Conservation (phyloP, 305 asterid species). For the Withania somnifera region DNA sequence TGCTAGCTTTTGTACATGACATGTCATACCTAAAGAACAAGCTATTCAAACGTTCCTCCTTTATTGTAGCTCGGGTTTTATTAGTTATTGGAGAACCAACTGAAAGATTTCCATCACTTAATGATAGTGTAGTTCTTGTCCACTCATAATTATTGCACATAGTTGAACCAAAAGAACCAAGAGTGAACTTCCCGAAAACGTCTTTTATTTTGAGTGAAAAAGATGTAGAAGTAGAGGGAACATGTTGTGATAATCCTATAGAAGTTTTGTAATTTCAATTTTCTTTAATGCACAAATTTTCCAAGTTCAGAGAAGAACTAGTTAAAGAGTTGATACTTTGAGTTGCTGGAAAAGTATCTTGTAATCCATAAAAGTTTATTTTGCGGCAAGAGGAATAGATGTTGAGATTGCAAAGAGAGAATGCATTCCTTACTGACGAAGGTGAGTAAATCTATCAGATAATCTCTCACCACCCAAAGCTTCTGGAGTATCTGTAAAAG, state of each 20-base stretch:
- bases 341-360: conserved; percentile 35
- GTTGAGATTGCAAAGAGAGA: conserved; percentile 50
- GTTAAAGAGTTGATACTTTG: conserved; percentile 36
- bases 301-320: conserved; percentile 35
- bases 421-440: conserved; percentile 51
- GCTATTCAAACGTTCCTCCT: conserved; percentile 64
- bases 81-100: conserved; percentile 63
- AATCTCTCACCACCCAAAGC: too few species aligned
- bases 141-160: too few species aligned
- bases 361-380: conserved; percentile 43
- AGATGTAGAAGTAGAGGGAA: conserved; percentile 26
- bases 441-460: conserved; percentile 39
- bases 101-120: conserved; percentile 38
- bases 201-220: conserved; percentile 33
- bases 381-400: conserved; percentile 42
- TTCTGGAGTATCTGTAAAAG: too few species aligned
- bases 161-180: too few species aligned
- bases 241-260: conserved; percentile 33
- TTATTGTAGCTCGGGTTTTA: conserved; percentile 73
- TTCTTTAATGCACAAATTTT: conserved; percentile 39
- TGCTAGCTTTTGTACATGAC: conserved; percentile 35
- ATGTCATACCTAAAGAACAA: conserved; percentile 48
- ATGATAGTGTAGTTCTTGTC: conserved; percentile 22
- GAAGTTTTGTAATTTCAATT: conserved; percentile 32
- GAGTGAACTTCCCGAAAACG: conserved; percentile 29